Conservation (phyloP, 2,329 filamentous ascomycete genomes). For the Aspergillus unguis region DNA sequence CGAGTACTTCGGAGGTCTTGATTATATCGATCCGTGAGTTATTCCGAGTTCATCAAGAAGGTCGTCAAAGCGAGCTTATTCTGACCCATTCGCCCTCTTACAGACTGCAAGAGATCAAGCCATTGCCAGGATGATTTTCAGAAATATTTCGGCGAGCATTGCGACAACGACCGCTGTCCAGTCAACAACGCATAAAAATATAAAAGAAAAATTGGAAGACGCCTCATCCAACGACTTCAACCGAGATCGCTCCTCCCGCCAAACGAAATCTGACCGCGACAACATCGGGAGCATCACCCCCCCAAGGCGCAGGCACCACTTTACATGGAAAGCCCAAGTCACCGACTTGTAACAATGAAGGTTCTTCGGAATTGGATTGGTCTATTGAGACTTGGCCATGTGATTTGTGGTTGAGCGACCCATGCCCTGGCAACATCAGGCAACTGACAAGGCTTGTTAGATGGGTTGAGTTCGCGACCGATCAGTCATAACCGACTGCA, state of each 20-base stretch:
- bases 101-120: constrained; percentile 18
- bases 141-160: not conserved
- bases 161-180: not conserved
- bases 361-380: constrained; percentile 37
- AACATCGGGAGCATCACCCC: constrained; percentile 13
- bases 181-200: not conserved
- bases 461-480: constrained; percentile 39
- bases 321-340: constrained; percentile 32
- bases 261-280: constrained; percentile 8
- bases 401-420: constrained; percentile 26
- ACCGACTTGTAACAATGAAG: constrained; percentile 46
- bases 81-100: not conserved
- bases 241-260: constrained; percentile 8
- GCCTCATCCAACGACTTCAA: constrained; percentile 7
- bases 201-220: not conserved
- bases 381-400: constrained; percentile 35
- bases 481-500: constrained; percentile 14
- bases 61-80: not conserved
- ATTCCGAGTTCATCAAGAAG: not conserved
- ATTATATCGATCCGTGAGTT: constrained; percentile 46
- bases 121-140: constrained; percentile 25
- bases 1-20: constrained; percentile 48
- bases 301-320: constrained; percentile 23
- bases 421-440: constrained; percentile 13
- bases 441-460: constrained; percentile 9